These are phyloP conservation scores for Skeletonema grethae DNA, from an alignment of 108 stramenopile species.

Conservation along the genomic window DNA sequence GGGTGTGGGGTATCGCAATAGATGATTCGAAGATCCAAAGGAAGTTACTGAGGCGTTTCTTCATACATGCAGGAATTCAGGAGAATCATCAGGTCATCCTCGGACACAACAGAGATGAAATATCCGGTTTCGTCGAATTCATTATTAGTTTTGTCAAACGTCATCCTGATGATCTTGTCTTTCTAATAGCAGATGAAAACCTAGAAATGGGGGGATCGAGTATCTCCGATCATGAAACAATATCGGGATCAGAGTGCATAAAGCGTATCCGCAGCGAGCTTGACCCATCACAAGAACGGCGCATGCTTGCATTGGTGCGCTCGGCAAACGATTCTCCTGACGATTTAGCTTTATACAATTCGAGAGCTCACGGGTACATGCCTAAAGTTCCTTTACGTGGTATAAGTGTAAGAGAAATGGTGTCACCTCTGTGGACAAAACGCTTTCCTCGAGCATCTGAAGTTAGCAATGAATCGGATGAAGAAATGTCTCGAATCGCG, in stretches of 20 bases:
- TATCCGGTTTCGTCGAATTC: conserved; percentile 46
- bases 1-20: conserved; percentile 65
- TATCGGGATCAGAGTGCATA: conserved; percentile 58
- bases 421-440: conserved; percentile 49
- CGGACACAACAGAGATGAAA: conserved; percentile 58
- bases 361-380: conserved; percentile 61
- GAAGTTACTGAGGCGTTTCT: conserved; percentile 58
- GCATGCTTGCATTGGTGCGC: conserved; percentile 50
- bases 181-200: conserved; percentile 73
- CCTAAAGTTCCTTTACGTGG: conserved; percentile 59
- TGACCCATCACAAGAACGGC: conserved; percentile 15
- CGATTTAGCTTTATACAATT: conserved; percentile 54
- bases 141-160: conserved; percentile 42
- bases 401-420: conserved; percentile 50
- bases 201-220: conserved; percentile 47
- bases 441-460: conserved; percentile 33
- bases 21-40: conserved; percentile 79
- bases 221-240: conserved; percentile 39
- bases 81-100: conserved; percentile 42
- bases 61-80: conserved; percentile 56
- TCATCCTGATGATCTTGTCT: conserved; percentile 47
- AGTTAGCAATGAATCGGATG: not conserved
- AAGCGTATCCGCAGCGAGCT: conserved; percentile 26
- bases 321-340: conserved; percentile 65
- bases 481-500: conserved; percentile 18